Evolutionary conservation across 345 rosid species (phyloP).

Genomic region (Hibiscus tridactylites): DNA sequence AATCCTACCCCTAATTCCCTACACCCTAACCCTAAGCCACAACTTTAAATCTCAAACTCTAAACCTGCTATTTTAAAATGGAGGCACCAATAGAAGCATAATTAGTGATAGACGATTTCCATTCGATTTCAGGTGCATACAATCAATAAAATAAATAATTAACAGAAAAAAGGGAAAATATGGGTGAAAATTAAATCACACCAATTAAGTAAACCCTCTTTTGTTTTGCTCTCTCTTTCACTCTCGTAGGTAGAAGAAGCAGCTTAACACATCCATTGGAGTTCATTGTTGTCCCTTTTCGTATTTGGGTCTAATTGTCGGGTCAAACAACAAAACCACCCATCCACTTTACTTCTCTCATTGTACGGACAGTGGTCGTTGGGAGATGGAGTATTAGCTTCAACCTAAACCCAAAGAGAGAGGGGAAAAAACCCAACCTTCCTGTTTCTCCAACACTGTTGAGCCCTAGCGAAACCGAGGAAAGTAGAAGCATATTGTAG

Average conservation of each 20-base stretch:
- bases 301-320: conserved; percentile 6
- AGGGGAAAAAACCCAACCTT: background rate
- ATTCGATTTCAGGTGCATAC: no score
- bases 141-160: no score
- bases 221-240: background rate
- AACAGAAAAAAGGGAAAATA: background rate
- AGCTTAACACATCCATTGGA: conserved; percentile 15
- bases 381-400: background rate
- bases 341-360: conserved; percentile 12
- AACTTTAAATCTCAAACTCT: no score
- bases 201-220: background rate
- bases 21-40: no score
- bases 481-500: background rate
- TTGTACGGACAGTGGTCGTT: background rate
- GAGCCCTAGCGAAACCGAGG: conserved; percentile 7
- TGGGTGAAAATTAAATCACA: background rate
- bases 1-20: no score
- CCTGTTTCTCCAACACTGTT: background rate
- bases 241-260: conserved; percentile 4
- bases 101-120: no score
- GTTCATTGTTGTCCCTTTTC: background rate
- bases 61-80: no score
- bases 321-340: conserved; percentile 16
- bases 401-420: background rate
- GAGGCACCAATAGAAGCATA: no score